Percentiles rank a stretch among this genome's conserved stretches.
phyloP scores from a whole-genome alignment of 2,329 filamentous ascomycete genomes.

The Graphilbum sp. region DNA sequence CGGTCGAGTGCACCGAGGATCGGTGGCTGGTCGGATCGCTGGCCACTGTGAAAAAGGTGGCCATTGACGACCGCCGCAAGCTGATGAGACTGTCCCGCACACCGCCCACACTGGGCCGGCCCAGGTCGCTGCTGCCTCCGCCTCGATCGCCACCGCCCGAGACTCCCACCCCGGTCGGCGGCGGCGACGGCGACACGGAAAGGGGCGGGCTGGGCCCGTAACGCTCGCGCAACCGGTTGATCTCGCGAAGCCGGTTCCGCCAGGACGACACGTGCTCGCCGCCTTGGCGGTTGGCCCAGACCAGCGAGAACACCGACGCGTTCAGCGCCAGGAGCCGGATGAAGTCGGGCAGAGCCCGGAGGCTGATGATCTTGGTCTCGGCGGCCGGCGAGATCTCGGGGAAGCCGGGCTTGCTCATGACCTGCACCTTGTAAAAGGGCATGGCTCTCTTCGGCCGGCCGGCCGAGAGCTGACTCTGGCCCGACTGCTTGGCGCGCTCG shows the following conservation, averaged over 20 bases:
- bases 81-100: slow-evolving; percentile 46
- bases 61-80: slow-evolving; percentile 45
- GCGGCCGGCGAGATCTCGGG: slow-evolving; percentile 83
- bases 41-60: slow-evolving; percentile 43
- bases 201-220: slow-evolving; percentile 28
- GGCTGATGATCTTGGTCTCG: slow-evolving; percentile 74
- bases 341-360: slow-evolving; percentile 67
- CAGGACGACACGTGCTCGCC: slow-evolving; percentile 80
- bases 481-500: slow-evolving; percentile 2
- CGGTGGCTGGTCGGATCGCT: slow-evolving; percentile 41
- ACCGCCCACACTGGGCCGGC: slow-evolving; percentile 17
- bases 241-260: slow-evolving; percentile 73
- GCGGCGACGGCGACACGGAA: slow-evolving; percentile 15
- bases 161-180: slow-evolving; percentile 13
- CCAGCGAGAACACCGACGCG: slow-evolving; percentile 78
- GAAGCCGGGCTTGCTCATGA: slow-evolving; percentile 76
- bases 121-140: slow-evolving; percentile 1
- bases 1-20: slow-evolving; percentile 38
- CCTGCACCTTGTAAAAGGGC: slow-evolving; percentile 73
- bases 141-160: neutral
- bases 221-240: slow-evolving; percentile 63
- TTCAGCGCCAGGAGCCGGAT: slow-evolving; percentile 82
- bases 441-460: slow-evolving; percentile 2
- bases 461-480: slow-evolving; percentile 11
- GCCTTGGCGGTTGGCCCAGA: slow-evolving; percentile 66